Evolutionary conservation across 805 yeast species (phyloP), one percentile per base, ranked within the genome.

Genomic region (Candida pseudofarinosa): DNA sequence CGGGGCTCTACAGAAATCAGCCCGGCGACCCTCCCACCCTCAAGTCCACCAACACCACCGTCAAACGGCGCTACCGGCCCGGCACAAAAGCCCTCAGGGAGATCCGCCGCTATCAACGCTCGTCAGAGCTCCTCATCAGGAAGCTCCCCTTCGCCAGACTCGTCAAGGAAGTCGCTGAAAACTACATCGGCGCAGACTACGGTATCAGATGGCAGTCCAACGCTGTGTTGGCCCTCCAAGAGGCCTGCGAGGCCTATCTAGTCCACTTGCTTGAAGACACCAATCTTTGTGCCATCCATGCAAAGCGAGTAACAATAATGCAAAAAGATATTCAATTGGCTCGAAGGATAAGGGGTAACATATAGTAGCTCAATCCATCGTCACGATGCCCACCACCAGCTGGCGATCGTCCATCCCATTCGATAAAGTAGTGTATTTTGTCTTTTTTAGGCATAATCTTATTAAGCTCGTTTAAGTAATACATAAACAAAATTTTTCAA

Each of bases 271-370:
- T 85, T 39, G 93, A 85, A 55, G 93, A 85, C 57, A 85, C 90
- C 3, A 85, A 85, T 52, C 58, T 85, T 32, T 71, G 88, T 59
- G 93, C 93, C 12, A 64, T 85, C 32, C 93, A 85, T 61, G 90
- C 89, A 1, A 84, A 81, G 55, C 65, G 95, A 52, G 88, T 85
- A n/a, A 85, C 95, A 0, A 83, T 85, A 28, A 85, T 85, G 91
- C 85, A 83, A 54, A 84, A 82, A 59, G 95, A 85, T 58, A 80
- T 85, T 47, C 90, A 85, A 55, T 65, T 85, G 50, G 93, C 93
- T 3, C 74, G 93, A 65, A 71, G 91, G 60, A 78, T 85, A 34
- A 73, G 90, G 52, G 90, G 89, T 4, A 73, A 56, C 38, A 26
- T 37, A 10, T 37, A 32, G 34, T n/a, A n/a, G 34, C 34, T 32